Evolutionary conservation across 2,329 filamentous ascomycete species (phyloP).

Genomic region (Fusarium acutatum): DNA sequence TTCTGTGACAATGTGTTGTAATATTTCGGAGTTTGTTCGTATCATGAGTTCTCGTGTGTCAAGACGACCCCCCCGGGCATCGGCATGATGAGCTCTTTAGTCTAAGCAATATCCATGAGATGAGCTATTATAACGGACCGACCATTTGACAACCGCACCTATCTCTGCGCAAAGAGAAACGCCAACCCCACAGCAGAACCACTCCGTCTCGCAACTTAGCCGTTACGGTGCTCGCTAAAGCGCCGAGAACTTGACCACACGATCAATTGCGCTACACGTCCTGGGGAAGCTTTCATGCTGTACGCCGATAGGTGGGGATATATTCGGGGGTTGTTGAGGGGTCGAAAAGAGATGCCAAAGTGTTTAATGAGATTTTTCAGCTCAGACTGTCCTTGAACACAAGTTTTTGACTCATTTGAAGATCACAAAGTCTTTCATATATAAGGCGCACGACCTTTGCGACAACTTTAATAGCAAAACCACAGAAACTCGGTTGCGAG

Average conservation of each 20-base stretch:
- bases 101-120: neutral
- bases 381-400: neutral
- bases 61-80: neutral
- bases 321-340: conserved; percentile 32
- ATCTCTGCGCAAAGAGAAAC: conserved; percentile 1
- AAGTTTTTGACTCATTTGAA: neutral
- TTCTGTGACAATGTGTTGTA: neutral
- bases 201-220: neutral
- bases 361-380: neutral
- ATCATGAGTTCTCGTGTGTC: conserved; percentile 5
- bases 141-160: conserved; percentile 20
- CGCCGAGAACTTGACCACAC: conserved; percentile 19
- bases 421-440: neutral
- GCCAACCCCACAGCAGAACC: conserved; percentile 21
- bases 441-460: neutral
- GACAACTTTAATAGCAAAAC: neutral
- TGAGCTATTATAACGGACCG: conserved; percentile 3
- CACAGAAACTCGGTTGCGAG: neutral
- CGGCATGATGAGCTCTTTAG: neutral
- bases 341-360: neutral
- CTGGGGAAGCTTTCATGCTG: conserved; percentile 24
- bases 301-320: conserved; percentile 41
- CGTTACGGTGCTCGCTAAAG: conserved; percentile 16
- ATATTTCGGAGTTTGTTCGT: neutral
- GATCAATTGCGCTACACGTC: conserved; percentile 16